These are phyloP conservation scores for Globisporangium viniferum DNA, from an alignment of 352 stramenopile species.

Conservation along the genomic window DNA sequence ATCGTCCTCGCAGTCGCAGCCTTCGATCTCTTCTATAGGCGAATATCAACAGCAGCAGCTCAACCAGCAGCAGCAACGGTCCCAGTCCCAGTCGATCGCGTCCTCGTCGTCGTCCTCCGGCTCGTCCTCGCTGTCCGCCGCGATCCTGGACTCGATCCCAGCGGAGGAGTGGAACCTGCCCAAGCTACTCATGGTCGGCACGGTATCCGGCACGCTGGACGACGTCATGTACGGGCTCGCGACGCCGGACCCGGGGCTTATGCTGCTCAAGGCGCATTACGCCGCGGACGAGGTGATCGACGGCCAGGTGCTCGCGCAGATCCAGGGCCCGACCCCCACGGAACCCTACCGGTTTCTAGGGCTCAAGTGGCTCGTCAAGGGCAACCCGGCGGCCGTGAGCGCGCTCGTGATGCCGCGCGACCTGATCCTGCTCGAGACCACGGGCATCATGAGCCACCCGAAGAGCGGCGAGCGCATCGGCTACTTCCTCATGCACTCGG, in stretches of 20 bases:
- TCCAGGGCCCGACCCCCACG: slow-evolving; percentile 25
- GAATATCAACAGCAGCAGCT: background rate
- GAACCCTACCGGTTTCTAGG: slow-evolving; percentile 46
- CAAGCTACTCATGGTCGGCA: slow-evolving; percentile 39
- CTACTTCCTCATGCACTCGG: slow-evolving; percentile 63
- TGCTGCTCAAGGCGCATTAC: slow-evolving; percentile 33
- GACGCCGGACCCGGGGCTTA: slow-evolving; percentile 29
- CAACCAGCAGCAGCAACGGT: background rate
- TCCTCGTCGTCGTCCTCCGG: background rate
- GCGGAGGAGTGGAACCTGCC: slow-evolving; percentile 3
- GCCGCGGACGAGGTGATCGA: slow-evolving; percentile 37
- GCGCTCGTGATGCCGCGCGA: slow-evolving; percentile 38
- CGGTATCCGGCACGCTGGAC: slow-evolving; percentile 39
- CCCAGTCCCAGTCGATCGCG: background rate
- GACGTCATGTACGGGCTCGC: slow-evolving; percentile 51
- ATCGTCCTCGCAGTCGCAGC: background rate
- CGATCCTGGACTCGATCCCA: background rate
- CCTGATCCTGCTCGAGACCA: slow-evolving; percentile 54
- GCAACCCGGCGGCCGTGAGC: slow-evolving; percentile 14
- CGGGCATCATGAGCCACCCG: slow-evolving; percentile 26
- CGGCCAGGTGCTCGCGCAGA: slow-evolving; percentile 33
- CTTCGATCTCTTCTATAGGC: background rate
- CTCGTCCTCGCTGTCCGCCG: background rate
- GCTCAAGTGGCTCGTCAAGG: slow-evolving; percentile 37
- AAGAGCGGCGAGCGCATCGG: slow-evolving; percentile 22